A percentile compares a stretch with the other conserved stretches of the same genome.
These are phyloP conservation scores for Cryomyces minteri DNA, from an alignment of 495 filamentous ascomycete species.

Conservation along the genomic window DNA sequence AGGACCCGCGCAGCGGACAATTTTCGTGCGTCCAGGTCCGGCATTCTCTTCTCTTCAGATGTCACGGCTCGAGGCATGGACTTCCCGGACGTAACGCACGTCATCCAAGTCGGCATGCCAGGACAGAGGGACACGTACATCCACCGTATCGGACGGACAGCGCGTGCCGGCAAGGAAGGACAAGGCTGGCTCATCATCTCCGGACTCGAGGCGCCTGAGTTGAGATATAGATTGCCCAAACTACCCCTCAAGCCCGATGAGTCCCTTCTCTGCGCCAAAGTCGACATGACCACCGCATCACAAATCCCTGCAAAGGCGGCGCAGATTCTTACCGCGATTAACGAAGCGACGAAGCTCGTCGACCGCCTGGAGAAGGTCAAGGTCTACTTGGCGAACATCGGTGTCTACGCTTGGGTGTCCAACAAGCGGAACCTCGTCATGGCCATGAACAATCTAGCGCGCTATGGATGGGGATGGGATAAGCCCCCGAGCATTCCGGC, in stretches of 20 bases:
- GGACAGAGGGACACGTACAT: constrained; percentile 61
- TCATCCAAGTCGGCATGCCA: constrained; percentile 69
- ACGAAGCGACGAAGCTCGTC: constrained; percentile 18
- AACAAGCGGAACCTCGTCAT: constrained; percentile 25
- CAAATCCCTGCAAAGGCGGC: constrained; percentile 25
- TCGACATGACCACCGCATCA: constrained; percentile 24
- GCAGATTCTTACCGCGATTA: constrained; percentile 21
- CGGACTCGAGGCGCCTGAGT: constrained; percentile 33
- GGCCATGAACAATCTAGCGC: constrained; percentile 41
- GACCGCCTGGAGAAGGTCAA: constrained; percentile 27
- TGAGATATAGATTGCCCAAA: constrained; percentile 29
- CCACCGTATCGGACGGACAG: constrained; percentile 65
- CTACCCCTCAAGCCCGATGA: constrained; percentile 49
- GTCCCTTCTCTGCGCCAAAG: constrained; percentile 30
- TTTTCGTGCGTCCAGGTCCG: constrained; percentile 46
- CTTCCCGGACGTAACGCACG: constrained; percentile 82
- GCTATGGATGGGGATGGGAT: constrained; percentile 40
- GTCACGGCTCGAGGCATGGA: constrained; percentile 95
- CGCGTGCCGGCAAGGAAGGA: constrained; percentile 54
- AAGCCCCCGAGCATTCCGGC: constrained; percentile 33
- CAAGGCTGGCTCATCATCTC: constrained; percentile 62
- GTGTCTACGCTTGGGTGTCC: constrained; percentile 16
- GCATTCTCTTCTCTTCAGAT: constrained; percentile 77
- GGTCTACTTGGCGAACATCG: constrained; percentile 35
- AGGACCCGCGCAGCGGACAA: constrained; percentile 47